phyloP scores from a whole-genome alignment of 2,329 filamentous ascomycete genomes.

The Penicillium sp. region DNA sequence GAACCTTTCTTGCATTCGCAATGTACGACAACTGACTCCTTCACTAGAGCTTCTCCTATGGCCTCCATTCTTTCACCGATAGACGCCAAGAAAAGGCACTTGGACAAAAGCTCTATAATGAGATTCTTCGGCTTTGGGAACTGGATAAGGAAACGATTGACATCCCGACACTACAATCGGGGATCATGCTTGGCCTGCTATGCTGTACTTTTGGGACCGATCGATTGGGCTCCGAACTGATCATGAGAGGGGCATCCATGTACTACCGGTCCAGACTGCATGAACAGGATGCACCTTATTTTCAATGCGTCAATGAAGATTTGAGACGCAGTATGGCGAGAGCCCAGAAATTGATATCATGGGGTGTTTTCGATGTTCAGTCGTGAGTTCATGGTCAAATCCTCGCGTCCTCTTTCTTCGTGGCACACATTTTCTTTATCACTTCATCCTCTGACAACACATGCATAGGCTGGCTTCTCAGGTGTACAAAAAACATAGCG shows the following conservation, averaged over 20 bases:
- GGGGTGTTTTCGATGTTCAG: conserved; percentile 29
- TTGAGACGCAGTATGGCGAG: conserved; percentile 6
- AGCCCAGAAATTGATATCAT: conserved; percentile 25
- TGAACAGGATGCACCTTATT: conserved; percentile 10
- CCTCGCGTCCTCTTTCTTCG: no score
- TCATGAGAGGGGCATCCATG: conserved; percentile 24
- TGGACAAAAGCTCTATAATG: conserved; percentile 23
- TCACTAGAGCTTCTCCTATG: conserved; percentile 27
- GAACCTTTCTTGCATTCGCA: neutral
- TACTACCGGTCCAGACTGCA: conserved; percentile 15
- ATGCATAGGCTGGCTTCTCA: conserved; percentile 23
- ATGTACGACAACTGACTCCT: neutral
- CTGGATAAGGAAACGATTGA: conserved; percentile 12
- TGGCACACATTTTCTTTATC: neutral
- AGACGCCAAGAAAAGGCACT: conserved; percentile 26
- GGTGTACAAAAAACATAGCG: conserved; percentile 24
- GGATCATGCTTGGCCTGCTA: conserved; percentile 27
- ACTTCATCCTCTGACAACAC: neutral
- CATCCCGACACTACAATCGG: conserved; percentile 24
- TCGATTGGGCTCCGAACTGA: conserved; percentile 25
- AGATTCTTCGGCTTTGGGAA: conserved; percentile 26
- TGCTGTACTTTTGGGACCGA: conserved; percentile 30
- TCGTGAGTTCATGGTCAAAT: conserved; percentile 13
- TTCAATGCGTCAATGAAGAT: conserved; percentile 7
- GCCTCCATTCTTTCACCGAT: conserved; percentile 25